phyloP scores from a whole-genome alignment of 192 early-diverging fungal genomes.

The Rhizophagus sp. region DNA sequence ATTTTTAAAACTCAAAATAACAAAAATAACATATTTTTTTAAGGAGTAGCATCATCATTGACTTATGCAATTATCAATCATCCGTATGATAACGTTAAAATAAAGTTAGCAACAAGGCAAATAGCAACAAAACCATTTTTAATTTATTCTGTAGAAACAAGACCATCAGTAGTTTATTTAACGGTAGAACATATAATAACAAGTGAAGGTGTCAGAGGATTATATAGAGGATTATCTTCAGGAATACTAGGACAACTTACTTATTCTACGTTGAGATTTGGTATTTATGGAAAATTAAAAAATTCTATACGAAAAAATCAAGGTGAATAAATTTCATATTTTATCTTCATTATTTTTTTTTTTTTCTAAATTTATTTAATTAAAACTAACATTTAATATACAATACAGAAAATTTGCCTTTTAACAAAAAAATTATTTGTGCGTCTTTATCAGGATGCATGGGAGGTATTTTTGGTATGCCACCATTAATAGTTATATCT shows the following conservation, averaged over 20 bases:
- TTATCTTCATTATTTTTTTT: background rate
- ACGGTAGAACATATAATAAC: conserved; percentile 71
- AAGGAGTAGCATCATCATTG: conserved; percentile 55
- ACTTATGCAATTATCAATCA: conserved; percentile 65
- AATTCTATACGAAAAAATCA: conserved; percentile 50
- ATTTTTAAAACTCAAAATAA: background rate
- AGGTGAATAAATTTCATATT: conserved; percentile 34
- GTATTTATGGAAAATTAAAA: conserved; percentile 70
- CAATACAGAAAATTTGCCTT: conserved; percentile 37
- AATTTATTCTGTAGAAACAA: conserved; percentile 40
- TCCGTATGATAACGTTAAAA: conserved; percentile 85
- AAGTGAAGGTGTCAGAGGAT: conserved; percentile 63
- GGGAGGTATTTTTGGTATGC: conserved; percentile 72
- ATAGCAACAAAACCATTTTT: conserved; percentile 55
- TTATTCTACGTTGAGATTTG: conserved; percentile 79
- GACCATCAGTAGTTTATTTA: too few species aligned
- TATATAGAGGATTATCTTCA: conserved; percentile 73
- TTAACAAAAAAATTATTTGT: conserved; percentile 46
- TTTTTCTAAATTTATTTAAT: too few species aligned
- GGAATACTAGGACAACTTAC: conserved; percentile 75
- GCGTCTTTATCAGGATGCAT: conserved; percentile 51
- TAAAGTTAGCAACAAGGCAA: conserved; percentile 83
- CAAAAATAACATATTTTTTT: background rate
- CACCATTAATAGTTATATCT: conserved; percentile 76
- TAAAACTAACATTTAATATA: background rate